Base-by-base conservation (phyloP, 169 alveolate species). In the Eimeria necatrix region DNA sequence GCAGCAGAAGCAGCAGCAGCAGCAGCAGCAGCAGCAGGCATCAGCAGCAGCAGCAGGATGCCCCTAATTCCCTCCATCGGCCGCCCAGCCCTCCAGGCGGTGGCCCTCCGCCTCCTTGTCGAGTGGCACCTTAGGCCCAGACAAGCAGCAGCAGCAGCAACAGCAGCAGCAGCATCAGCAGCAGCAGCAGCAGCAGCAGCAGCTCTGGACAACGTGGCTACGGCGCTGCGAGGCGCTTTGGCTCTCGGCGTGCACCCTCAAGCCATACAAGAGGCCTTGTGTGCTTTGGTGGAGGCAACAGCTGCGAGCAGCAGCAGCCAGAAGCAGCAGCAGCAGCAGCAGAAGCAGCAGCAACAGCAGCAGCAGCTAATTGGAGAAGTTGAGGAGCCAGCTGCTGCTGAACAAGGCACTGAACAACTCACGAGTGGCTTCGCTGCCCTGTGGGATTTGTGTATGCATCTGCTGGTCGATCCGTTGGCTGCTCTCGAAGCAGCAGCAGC, bases 51-150 rank as follows among this genome's bases (percentile, higher is more conserved):
- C 5, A 18, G 8, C 5, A n/a, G 60, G 48, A 52, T 32, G 76
- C 12, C 56, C 26, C 53, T 83, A 49, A 51, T 53, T 10, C 26
- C 12, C 49, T 74, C 51, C 32, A 74, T 83, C 76, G 91, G 91
- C 56, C 91, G 20, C 8, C 71, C 91, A n/a, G 91, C 59, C 20
- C 91, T 83, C 20, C 91, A 83, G 56, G 91, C 74, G 24, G 91
- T 83, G 76, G 22, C 91, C 22, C 18, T 83, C 59, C 22, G 76
- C n/a, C 56, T 83, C 76, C 76, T 83, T 56, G 91, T 83, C 59
- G 76, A 83, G 56, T 4, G 56, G 56, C 91, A 83, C 56, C 91
- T 83, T 16, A n/a, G 91, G 46, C 56, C 91, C 46, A 73, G 24
- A 56, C 32, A 56, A 52, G n/a, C 22, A 7, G 59, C 91, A 12